Evolutionary conservation across 345 rosid genomes (phyloP).

Genomic region (Hibiscus trionum): DNA sequence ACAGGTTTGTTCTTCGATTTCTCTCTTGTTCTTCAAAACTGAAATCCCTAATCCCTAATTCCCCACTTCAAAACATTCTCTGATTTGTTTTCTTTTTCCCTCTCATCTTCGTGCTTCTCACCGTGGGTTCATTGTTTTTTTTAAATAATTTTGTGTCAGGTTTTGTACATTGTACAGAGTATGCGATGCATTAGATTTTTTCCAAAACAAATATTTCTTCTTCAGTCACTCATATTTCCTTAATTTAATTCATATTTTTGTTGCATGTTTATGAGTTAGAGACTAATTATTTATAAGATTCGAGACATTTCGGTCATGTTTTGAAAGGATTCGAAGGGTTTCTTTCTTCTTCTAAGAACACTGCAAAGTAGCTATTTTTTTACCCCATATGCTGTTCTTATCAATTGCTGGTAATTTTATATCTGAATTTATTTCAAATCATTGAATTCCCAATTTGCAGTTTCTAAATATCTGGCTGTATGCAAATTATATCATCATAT

Average conservation of each 20-base stretch:
- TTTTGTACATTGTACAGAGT: too few relatives aligned
- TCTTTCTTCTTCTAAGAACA: conserved; percentile 38
- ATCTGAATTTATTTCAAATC: not conserved
- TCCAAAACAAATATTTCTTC: too few relatives aligned
- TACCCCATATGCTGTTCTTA: not conserved
- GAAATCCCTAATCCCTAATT: too few relatives aligned
- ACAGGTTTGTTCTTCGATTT: too few relatives aligned
- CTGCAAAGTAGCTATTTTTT: conserved; percentile 25
- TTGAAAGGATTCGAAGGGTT: conserved; percentile 47
- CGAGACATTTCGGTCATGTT: conserved; percentile 29
- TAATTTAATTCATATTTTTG: not conserved
- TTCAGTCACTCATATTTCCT: accelerated
- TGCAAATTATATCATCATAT: too few relatives aligned
- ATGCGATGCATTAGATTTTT: too few relatives aligned
- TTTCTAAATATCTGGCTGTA: not conserved
- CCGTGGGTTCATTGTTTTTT: too few relatives aligned
- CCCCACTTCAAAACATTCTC: too few relatives aligned
- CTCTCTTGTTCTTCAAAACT: too few relatives aligned
- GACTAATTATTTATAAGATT: conserved; percentile 39
- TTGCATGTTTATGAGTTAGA: conserved; percentile 36
- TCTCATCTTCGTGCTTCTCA: too few relatives aligned
- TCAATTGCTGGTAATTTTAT: not conserved
- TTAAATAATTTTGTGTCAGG: too few relatives aligned
- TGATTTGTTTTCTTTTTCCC: too few relatives aligned
- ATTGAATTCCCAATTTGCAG: not conserved